Evolutionary conservation across 352 stramenopile genomes (phyloP), one percentile per base, ranked within the genome.

Genomic region (Phytophthora pini): DNA sequence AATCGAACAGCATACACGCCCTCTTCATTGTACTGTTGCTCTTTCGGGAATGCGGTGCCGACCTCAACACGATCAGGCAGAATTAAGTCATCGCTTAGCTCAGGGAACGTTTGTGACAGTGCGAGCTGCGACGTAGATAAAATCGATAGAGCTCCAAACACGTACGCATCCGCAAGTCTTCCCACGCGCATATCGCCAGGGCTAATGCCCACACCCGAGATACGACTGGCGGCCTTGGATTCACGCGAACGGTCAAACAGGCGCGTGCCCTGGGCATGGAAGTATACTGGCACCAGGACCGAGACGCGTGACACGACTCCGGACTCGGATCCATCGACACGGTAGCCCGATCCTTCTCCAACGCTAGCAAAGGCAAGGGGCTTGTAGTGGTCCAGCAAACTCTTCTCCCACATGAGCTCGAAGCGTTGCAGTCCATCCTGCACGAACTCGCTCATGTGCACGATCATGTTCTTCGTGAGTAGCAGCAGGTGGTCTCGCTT

Each of bases 1-100:
- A 95, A 93, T 13, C 87, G 84, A 8, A 95, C 87, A 40, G 84
- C 84, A 57, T 95, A 95, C 56, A 95, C 82, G n/a, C 87, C 87
- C 53, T 94, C 85, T 56, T 95, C 87, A 43, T 95, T 95, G 65
- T 94, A 95, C 64, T 94, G 85, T 41, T 95, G 87, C 60, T 95
- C 85, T 44, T 79, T 85, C 7, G 81, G 82, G 29, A 80, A 82
- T 20, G 62, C 52, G 2, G 77, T 65, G 3, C 61, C 56, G n/a
- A 88, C 56, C 56, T 94, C 82, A 4, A 93, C 80, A 5, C 74
- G 79, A 45, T 94, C 85, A 2, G 74, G 70, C 2, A 70, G 61
- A 27, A 92, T 55, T 39, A 93, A 72, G 47, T 91, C 84, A 10
- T 72, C 72, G n/a, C 80, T 79, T 17, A 91, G 55, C 31, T 89